Conservation (phyloP, 306 rosid genomes). For the Prunus fruticosa region DNA sequence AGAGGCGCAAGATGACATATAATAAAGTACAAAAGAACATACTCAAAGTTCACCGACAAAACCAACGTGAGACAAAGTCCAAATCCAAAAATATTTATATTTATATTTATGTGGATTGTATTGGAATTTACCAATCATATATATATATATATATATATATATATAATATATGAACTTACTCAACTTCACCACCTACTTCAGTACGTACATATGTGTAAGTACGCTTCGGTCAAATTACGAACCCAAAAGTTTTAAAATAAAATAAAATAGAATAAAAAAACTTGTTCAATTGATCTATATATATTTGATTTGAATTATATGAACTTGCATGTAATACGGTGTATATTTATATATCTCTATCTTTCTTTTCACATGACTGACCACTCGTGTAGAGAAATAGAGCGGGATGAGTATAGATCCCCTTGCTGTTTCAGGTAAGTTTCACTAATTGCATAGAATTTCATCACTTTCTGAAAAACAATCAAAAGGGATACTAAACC, state of each 20-base stretch:
- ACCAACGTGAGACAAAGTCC: not conserved
- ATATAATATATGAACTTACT: not conserved
- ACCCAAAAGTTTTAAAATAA: no score
- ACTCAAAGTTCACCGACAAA: not conserved
- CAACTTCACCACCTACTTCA: not conserved
- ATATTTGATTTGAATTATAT: no score
- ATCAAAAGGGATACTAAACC: not conserved
- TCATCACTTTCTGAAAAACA: not conserved
- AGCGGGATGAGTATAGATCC: no score
- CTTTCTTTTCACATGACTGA: no score
- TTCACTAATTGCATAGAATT: not conserved
- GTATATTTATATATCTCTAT: no score
- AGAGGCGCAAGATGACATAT: no score
- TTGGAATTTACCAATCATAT: not conserved
- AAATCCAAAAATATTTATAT: not conserved
- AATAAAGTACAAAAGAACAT: no score
- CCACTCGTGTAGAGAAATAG: no score
- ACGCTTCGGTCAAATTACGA: not conserved
- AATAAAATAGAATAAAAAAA: no score
- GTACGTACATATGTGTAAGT: not conserved
- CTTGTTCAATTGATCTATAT: no score
- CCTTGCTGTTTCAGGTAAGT: no score
- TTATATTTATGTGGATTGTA: not conserved
- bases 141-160: not conserved
- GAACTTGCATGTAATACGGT: no score